These are phyloP conservation scores for Aspergillus neoniger DNA, from an alignment of 2,329 filamentous ascomycete species.

Conservation along the genomic window DNA sequence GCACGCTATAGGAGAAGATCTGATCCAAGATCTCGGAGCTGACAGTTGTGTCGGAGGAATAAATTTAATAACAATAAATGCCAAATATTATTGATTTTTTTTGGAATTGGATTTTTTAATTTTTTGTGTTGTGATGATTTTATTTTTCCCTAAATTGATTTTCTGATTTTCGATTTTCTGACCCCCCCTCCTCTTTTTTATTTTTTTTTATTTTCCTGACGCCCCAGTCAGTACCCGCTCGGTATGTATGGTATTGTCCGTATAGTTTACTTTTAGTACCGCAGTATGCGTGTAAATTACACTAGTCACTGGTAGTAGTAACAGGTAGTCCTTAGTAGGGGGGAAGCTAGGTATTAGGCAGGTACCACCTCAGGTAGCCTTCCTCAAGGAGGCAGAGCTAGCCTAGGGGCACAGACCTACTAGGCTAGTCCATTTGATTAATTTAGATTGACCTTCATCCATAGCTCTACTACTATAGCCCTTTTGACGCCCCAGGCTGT, in stretches of 20 bases:
- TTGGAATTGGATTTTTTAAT: not conserved
- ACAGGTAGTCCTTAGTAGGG: not conserved
- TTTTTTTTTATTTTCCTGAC: conserved; percentile 6
- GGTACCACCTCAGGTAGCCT: conserved; percentile 1
- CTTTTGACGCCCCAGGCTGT: not conserved
- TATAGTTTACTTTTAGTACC: not conserved
- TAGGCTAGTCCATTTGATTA: not conserved
- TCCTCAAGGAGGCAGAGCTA: not conserved
- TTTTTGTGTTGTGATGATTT: conserved; percentile 8
- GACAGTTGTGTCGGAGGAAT: conserved; percentile 35
- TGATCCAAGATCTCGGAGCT: conserved; percentile 45
- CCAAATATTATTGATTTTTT: conserved; percentile 9
- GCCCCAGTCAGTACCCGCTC: not conserved
- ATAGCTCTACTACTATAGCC: not conserved
- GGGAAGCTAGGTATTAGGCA: not conserved
- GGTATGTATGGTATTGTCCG: conserved; percentile 8
- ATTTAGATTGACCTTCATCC: not conserved
- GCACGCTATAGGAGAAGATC: conserved; percentile 43
- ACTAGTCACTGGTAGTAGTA: not conserved
- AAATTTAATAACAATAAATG: conserved; percentile 18
- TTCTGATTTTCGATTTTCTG: conserved; percentile 5
- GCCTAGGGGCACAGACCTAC: not conserved
- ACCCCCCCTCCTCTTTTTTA: not conserved
- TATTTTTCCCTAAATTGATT: conserved; percentile 11
- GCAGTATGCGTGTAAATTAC: not conserved